Evolutionary conservation across 1,284 basidiomycete species (phyloP).

Genomic region (Ceratobasidium sp.): DNA sequence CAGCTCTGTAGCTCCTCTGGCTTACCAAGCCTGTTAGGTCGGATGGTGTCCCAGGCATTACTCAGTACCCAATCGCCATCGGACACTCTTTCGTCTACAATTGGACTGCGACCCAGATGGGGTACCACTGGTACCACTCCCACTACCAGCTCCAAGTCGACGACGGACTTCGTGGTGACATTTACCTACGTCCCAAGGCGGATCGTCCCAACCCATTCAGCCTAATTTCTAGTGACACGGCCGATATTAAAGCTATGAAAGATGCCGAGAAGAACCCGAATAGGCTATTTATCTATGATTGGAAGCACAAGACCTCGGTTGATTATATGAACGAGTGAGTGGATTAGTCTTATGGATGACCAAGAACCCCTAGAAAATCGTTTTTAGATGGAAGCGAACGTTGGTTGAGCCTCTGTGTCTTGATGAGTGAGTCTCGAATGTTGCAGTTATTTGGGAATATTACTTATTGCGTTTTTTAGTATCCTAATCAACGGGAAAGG

Average conservation of each 20-base stretch:
- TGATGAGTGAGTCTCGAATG: conserved; percentile 6
- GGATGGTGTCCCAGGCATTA: conserved; percentile 40
- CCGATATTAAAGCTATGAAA: conserved; percentile 40
- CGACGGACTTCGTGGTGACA: conserved; percentile 35
- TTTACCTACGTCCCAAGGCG: conserved; percentile 34
- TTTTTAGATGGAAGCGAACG: conserved; percentile 30
- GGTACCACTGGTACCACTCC: conserved; percentile 37
- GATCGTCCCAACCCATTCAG: conserved; percentile 18
- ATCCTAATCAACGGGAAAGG: conserved; percentile 43
- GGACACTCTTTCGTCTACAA: conserved; percentile 11
- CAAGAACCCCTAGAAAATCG: not conserved
- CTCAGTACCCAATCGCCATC: conserved; percentile 30
- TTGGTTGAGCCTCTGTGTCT: conserved; percentile 38
- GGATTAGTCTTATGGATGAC: too few relatives aligned
- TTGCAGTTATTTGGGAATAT: too few relatives aligned
- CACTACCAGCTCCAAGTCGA: conserved; percentile 37
- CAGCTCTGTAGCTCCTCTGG: too few relatives aligned
- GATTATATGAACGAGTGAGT: conserved; percentile 30
- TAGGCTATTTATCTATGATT: conserved; percentile 31
- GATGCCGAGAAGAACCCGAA: conserved; percentile 38
- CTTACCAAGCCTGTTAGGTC: not conserved
- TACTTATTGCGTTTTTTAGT: not conserved
- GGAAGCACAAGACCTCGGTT: conserved; percentile 39
- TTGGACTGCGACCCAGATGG: conserved; percentile 22
- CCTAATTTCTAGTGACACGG: conserved; percentile 11